Evolutionary conservation across 129 eudicot species (phyloP), one percentile per base, ranked within the genome.

Genomic region (Chrysanthemum lavandulifolium): DNA sequence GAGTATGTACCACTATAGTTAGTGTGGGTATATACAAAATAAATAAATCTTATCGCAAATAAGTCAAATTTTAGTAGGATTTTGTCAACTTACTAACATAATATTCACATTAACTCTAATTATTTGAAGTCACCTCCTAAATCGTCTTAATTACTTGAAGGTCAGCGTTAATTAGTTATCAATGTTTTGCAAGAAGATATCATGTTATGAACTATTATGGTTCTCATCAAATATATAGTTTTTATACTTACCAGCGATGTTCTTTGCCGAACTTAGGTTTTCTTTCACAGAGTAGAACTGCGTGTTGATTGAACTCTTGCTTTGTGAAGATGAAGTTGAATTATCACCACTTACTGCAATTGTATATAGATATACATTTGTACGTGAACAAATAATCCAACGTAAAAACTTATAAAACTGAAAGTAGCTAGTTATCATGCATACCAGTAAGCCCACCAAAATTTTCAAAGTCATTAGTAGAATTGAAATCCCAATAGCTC

Each of bases 241-340:
- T 15, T 60, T 78, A 40, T 18, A 15, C 9, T 82, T 61, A 80
- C 78, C 71, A 75, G 74, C 82, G n/a, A 73, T 13, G 52, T 73
- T 68, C 78, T 77, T 76, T 58, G 78, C 40, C 77, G 89, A 72
- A 61, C 75, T 74, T 75, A 81, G 79, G 84, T 71, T 76, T 59
- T 64, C 83, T 61, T 81, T 71, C 29, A 78, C 83, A 67, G 86
- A 68, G 2, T 40, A 3, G 76, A 78, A 68, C 75, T 73, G 27
- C 10, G 51, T 68, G 65, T 74, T 63, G 61, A 48, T 71, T 43
- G 92, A 83, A 67, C 80, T 75, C 77, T 81, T 90, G 81, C 82
- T 85, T 73, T 79, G 86, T 31, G 90, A 84, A 73, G 87, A 85
- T 45, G 86, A 74, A 27, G 83, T 66, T 31, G 85, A 73, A 62